phyloP scores from a whole-genome alignment of 257 asterid species.

The Gentiana straminea region DNA sequence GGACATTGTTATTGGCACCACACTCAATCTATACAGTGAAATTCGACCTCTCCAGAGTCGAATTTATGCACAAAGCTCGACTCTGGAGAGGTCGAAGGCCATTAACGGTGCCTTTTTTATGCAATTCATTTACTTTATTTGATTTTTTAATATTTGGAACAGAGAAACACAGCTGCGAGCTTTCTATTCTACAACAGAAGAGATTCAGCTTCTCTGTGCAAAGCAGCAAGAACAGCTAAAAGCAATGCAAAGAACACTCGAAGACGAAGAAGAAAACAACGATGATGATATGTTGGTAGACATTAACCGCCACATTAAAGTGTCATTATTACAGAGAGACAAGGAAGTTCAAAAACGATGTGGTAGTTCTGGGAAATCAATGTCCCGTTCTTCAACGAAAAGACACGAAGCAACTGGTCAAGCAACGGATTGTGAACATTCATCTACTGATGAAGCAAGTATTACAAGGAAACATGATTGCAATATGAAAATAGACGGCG shows the following conservation, averaged over 20 bases:
- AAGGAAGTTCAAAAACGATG: slow-evolving; percentile 23
- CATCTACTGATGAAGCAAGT: slow-evolving; percentile 69
- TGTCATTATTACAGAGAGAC: slow-evolving; percentile 20
- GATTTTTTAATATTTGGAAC: slow-evolving; percentile 6
- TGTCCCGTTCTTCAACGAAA: slow-evolving; percentile 19
- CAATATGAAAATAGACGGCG: slow-evolving; percentile 37
- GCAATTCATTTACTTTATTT: too few relatives aligned
- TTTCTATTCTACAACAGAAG: slow-evolving; percentile 96
- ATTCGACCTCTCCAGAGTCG: too few relatives aligned
- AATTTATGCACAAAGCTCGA: too few relatives aligned
- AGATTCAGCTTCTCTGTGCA: slow-evolving; percentile 61
- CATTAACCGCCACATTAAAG: slow-evolving; percentile 26
- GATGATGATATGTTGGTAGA: too few relatives aligned
- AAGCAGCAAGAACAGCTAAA: slow-evolving; percentile 96
- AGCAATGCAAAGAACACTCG: slow-evolving; percentile 90
- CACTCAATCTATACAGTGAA: too few relatives aligned
- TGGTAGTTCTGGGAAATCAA: slow-evolving; percentile 25
- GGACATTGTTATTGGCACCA: too few relatives aligned
- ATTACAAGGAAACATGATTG: slow-evolving; percentile 74
- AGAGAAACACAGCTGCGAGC: slow-evolving; percentile 98
- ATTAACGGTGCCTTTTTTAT: too few relatives aligned
- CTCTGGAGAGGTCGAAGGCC: too few relatives aligned
- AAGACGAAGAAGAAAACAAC: slow-evolving; percentile 51
- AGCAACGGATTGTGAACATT: slow-evolving; percentile 17
- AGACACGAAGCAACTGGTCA: slow-evolving; percentile 12